Evolutionary conservation across 768 basidiomycete species (phyloP), one percentile per base, ranked within the genome.

Genomic region (Amanita pseudoporphyria): DNA sequence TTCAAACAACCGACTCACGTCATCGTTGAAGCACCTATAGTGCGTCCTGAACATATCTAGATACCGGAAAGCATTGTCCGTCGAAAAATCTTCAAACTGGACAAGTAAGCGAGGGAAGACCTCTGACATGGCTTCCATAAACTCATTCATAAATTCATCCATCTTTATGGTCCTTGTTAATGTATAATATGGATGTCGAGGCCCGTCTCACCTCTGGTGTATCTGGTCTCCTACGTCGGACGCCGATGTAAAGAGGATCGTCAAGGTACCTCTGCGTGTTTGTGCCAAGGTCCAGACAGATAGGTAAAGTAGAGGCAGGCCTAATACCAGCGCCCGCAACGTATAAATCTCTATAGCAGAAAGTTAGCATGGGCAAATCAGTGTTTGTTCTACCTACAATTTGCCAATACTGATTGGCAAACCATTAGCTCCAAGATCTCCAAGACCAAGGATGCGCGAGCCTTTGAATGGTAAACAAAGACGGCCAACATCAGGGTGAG

Each of bases 61-160:
- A 63, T 84, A 84, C 41, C 75, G 69, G 71, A 87, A 88, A 2
- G 86, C 87, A 45, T 84, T 83, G 59, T 87, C 81, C 1, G 84
- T 86, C 45, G 83, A 82, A 60, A 85, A 89, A 60, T 88, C 79
- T 54, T 82, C 82, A 53, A 82, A 86, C 52, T 87, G 84, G n/a
- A 87, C 74, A 54, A 86, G 67, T 43, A 82, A 65, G 4, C 76
- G 66, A 6, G 85, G 85, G 64, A 84, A 86, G 13, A 77, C 74
- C 24, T 77, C 72, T 37, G 66, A 63, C 71, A 84, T 79, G 7
- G 82, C 79, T 13, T 67, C 62, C 81, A 88, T 87, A 64, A 88
- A 86, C 55, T 82, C 79, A 47, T 82, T 76, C 78, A 88, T 81
- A 66, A 87, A 87, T 32, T 65, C 79, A 37, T 81, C 78, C 72